Percentiles rank a stretch among this genome's conserved stretches.
These are phyloP conservation scores for Canariomyces notabilis DNA, from an alignment of 2,329 filamentous ascomycete species.

Conservation along the genomic window DNA sequence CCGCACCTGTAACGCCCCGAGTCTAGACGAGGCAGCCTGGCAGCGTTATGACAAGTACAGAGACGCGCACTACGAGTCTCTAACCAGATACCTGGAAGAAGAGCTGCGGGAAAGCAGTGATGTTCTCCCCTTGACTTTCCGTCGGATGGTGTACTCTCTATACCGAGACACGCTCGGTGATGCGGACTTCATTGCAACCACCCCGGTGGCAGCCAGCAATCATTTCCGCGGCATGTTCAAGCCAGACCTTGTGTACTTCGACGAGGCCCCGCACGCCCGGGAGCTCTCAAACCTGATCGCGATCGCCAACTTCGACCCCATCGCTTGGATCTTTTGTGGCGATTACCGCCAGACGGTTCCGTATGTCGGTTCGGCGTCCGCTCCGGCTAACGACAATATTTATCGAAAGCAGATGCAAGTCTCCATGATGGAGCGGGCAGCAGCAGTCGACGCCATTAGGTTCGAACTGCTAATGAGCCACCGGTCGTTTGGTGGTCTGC, in stretches of 20 bases:
- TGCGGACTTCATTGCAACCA: slow-evolving; percentile 16
- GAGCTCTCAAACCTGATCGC: slow-evolving; percentile 13
- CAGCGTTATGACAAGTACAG: slow-evolving; percentile 3
- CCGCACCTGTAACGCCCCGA: slow-evolving; percentile 1
- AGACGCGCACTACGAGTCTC: neutral
- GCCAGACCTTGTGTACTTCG: slow-evolving; percentile 12
- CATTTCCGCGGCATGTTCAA: slow-evolving; percentile 12
- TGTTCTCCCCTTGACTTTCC: slow-evolving; percentile 1
- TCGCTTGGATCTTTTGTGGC: slow-evolving; percentile 13
- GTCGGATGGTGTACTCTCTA: slow-evolving; percentile 2
- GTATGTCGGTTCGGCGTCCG: slow-evolving; percentile 8
- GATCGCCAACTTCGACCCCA: slow-evolving; percentile 13
- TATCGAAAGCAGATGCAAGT: slow-evolving; percentile 9
- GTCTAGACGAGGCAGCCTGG: slow-evolving; percentile 13
- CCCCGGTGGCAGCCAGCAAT: slow-evolving; percentile 9
- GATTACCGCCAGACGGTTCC: slow-evolving; percentile 12
- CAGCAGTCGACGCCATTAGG: neutral
- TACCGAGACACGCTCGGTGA: slow-evolving; percentile 9
- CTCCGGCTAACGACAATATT: neutral
- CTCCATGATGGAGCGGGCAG: slow-evolving; percentile 13
- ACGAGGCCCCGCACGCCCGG: slow-evolving; percentile 11
- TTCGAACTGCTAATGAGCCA: slow-evolving; percentile 15
- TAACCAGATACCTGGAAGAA: neutral
- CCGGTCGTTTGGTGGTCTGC: slow-evolving; percentile 22
- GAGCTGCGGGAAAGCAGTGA: slow-evolving; percentile 7